Evolutionary conservation across 116 monocot species (phyloP), one percentile per base, ranked within the genome.

Genomic region (Phalaenopsis hybrid): DNA sequence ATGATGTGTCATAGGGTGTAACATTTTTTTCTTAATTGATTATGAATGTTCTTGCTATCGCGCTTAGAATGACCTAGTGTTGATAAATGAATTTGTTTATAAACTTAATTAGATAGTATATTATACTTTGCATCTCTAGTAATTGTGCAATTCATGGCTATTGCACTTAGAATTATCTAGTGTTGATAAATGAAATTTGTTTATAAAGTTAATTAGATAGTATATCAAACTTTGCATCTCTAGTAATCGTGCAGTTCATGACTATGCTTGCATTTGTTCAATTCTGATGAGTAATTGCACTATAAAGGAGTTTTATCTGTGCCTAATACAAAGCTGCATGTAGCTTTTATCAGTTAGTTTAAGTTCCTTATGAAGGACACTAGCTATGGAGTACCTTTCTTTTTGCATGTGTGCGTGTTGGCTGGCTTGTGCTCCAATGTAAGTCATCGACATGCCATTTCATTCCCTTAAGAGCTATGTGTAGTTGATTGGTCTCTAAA

Each of bases 1-100:
- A 45, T 45, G 20, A 75, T 46, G 46, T 75, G 46, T 46, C 46
- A 45, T 75, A 46, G 8, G 75, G 20, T 75, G 44, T 75, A 72
- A 37, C 72, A 41, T 72, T 5, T 65, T 37, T 6, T 72, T 72
- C 2, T 41, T 67, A 28, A 41, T 41, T 41, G 67, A 28, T 23
- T 28, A 67, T 67, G 67, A 28, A 67, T 67, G 67, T 28, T 23
- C 67, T 25, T 67, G 8, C 21, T 67, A 67, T 67, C 28, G 67
- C 25, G 28, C 28, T 67, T 67, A 3, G 7, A 10, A 55, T 4
- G 16, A 55, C 1, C 67, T 67, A 2, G 7, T 28, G 6, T 28
- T 9, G 67, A 25, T 21, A 72, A 72, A 72, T 72, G 72, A 72
- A 41, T 15, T 16, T 72, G 72, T 16, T 72, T 72, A 72, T 72